Base-by-base conservation (phyloP, 345 rosid species). In the Firmiana major region DNA sequence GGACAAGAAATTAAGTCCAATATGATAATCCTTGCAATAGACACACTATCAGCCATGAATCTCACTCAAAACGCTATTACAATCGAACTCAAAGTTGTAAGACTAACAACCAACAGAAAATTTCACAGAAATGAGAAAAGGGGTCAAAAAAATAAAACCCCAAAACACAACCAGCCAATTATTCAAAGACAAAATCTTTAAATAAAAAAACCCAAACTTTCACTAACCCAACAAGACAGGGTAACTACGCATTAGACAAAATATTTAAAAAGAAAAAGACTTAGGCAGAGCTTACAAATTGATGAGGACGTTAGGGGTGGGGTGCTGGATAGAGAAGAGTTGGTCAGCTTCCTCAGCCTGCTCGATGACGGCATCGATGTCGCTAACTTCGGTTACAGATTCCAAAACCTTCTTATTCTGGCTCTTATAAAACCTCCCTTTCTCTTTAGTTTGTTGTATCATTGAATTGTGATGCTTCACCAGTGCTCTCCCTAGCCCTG, bases 381-480 rank as follows among this genome's bases (percentile, higher is more conserved):
- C 93, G 84, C 79, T 86, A 46, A 92, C 81, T 40, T 96, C 98
- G 21, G 97, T 96, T 19, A 90, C 79, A 26, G 99, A 96, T 83
- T 93, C 89, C 16, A 96, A 87, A 71, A 90, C 88, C 77, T 95
- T 94, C 85, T 91, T 92, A 73, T 87, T 84, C 46, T 82, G 93
- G 63, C 78, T 78, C 64, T 81, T 73, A 86, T 91, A 93, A 60
- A 71, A 79, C 7, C 74, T 81, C 22, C 97, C 98, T 74, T 93
- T 95, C 70, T 92, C 98, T 80, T 92, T 95, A 49, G 97, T 78
- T 81, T 92, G 87, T 31, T 85, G 91, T 59, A 93, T 85, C 97
- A 89, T 89, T 57, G 92, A 92, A 83, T 91, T 95, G 73, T 93
- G 97, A 81, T 93, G 98, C 89, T 90, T 95, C 87, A 93, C 97